Conservation (phyloP, 106 monocot species). For the Dioscorea zingiberensis region DNA sequence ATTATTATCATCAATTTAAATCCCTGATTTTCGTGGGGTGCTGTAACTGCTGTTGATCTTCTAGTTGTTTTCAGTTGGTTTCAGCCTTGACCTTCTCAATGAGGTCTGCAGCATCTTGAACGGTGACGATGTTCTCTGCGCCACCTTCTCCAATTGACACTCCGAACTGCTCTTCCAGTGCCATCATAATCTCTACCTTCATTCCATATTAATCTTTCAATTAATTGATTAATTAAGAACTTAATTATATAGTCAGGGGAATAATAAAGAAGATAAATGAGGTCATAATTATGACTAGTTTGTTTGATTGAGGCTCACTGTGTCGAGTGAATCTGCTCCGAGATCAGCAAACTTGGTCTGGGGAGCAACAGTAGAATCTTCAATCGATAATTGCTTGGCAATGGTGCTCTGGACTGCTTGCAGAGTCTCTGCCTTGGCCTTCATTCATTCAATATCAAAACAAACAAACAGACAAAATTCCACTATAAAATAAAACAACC, state of each 20-base stretch:
- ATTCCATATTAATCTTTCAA: too few species aligned
- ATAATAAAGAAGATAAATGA: too few species aligned
- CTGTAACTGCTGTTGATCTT: too few species aligned
- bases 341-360: conserved; percentile 26
- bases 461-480: too few species aligned
- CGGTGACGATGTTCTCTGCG: conserved; percentile 12
- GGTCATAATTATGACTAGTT: too few species aligned
- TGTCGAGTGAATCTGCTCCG: conserved; percentile 24
- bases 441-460: neutral
- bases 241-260: too few species aligned
- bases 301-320: neutral
- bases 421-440: conserved; percentile 12
- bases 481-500: too few species aligned
- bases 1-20: neutral
- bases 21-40: neutral
- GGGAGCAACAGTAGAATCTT: conserved; percentile 14
- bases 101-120: conserved; percentile 16
- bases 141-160: conserved; percentile 18
- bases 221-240: too few species aligned
- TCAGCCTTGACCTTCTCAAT: conserved; percentile 19
- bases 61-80: neutral
- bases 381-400: conserved; percentile 22
- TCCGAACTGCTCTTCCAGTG: conserved; percentile 18
- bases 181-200: conserved; percentile 27
- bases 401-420: conserved; percentile 12